These are phyloP conservation scores for Colletotrichum musicola DNA, from an alignment of 2,329 filamentous ascomycete species.

Conservation along the genomic window DNA sequence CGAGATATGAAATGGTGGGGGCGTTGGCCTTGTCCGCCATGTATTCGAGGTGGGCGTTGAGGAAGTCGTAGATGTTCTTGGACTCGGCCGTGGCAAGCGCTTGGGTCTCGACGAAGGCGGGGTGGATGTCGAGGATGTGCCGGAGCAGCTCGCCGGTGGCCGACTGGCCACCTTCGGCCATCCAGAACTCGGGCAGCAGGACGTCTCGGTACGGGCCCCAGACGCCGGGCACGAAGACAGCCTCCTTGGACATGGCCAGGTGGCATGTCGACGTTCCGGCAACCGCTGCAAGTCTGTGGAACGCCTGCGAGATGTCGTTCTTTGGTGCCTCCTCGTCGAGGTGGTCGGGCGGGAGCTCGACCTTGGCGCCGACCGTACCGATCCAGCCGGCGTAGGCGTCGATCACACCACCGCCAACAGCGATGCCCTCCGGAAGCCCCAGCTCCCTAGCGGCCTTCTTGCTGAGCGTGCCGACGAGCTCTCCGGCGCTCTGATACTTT, in stretches of 20 bases:
- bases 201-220: constrained; percentile 99
- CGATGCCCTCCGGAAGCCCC: constrained; percentile 87
- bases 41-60: constrained; percentile 87
- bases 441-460: constrained; percentile 86
- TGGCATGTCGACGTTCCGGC: constrained; percentile 98
- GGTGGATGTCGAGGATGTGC: constrained; percentile 95
- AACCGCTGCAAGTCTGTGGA: constrained; percentile 91
- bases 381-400: constrained; percentile 99
- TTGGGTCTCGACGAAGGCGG: constrained; percentile 84
- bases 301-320: constrained; percentile 93
- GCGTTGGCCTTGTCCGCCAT: constrained; percentile 77
- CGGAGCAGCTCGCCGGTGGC: constrained; percentile 95
- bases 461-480: constrained; percentile 87
- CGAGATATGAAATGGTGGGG: constrained; percentile 86
- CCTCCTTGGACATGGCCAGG: constrained; percentile 91
- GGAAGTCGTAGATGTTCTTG: constrained; percentile 93
- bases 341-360: constrained; percentile 69
- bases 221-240: constrained; percentile 94
- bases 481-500: constrained; percentile 89
- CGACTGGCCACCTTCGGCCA: constrained; percentile 96
- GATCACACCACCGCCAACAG: constrained; percentile 95
- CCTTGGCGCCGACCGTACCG: constrained; percentile 97
- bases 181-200: constrained; percentile 91
- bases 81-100: constrained; percentile 85
- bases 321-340: constrained; percentile 76